These are phyloP conservation scores for Erythrophleum ivorense DNA, from an alignment of 331 rosid genomes.

Conservation along the genomic window DNA sequence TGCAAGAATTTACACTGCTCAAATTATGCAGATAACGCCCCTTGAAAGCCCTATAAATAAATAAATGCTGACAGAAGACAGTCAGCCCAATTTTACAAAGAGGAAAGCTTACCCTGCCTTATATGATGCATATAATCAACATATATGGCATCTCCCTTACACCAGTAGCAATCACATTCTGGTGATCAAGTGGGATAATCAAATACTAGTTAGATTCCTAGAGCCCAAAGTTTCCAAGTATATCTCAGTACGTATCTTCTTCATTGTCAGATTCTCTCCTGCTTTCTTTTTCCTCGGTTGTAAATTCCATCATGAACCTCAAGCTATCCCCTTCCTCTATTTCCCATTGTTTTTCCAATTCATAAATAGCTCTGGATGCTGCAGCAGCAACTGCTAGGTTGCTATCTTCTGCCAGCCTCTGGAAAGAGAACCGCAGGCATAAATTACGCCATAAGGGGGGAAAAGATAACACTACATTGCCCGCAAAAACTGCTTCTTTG, in stretches of 20 bases:
- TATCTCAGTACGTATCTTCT: conserved; percentile 5
- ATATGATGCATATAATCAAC: conserved; percentile 37
- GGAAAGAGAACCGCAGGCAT: not conserved
- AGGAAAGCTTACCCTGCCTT: conserved; percentile 27
- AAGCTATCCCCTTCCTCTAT: not conserved
- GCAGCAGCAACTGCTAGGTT: not conserved
- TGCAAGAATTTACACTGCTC: conserved; percentile 5
- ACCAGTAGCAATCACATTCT: conserved; percentile 36
- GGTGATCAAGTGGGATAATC: conserved; percentile 53
- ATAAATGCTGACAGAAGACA: not conserved
- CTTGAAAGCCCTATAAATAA: not conserved
- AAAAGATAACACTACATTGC: not conserved
- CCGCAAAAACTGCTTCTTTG: not conserved
- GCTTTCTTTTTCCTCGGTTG: not conserved
- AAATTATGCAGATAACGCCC: not conserved
- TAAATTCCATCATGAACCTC: not conserved
- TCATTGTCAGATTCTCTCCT: not conserved
- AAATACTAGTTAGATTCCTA: conserved; percentile 48
- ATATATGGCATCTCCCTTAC: conserved; percentile 38
- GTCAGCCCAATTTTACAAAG: conserved; percentile 4
- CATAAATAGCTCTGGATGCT: conserved; percentile 18
- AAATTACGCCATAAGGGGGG: not conserved
- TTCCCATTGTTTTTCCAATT: conserved; percentile 5
- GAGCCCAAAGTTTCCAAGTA: conserved; percentile 28
- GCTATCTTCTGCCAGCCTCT: conserved; percentile 18